Evolutionary conservation across 768 basidiomycete species (phyloP), one percentile per base, ranked within the genome.

Genomic region (Steccherinum ochraceum): DNA sequence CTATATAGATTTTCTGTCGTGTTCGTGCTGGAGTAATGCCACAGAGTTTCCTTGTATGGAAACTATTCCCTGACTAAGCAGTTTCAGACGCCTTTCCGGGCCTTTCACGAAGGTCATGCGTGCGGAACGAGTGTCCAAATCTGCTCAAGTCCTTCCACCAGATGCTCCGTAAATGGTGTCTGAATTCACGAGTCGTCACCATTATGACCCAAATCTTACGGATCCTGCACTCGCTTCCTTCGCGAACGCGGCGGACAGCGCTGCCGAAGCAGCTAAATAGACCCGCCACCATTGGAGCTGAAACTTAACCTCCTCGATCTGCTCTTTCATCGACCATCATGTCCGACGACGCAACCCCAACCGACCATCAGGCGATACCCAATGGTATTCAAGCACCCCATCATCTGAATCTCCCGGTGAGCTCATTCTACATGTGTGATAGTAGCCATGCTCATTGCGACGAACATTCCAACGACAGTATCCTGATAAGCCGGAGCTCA

Each of bases 401-500:
- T 35, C 30, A 46, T 43, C 60, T 76, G 27, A 45, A 65, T 45
- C 61, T 78, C 7, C 76, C 72, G 39, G 76, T 77, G 56, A 45
- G 74, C 40, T 3, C 1, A 30, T 21, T 30, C 7, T 42, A 7
- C 39, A 7, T 35, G 30, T 16, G 7, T 45, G 26, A 18, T 24
- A 35, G 5, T 44, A 26, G 30, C 25, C 11, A 19, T 27, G 16
- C 41, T 19, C n/a, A 40, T 4, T 40, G 12, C 2, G 4, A 18
- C 1, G 12, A 43, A 10, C 21, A 23, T 18, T 25, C 13, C 20
- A 12, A 18, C 24, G 11, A 12, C 42, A 80, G 78, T 66, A 71
- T 26, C 78, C 78, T 27, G 72, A 78, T 46, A 69, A 57, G 21
- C 67, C 76, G 1, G 79, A 79, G 18, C 68, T 67, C 52, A 71